Conservation (phyloP, 1,284 basidiomycete species). For the Heterobasidion irregulare region DNA sequence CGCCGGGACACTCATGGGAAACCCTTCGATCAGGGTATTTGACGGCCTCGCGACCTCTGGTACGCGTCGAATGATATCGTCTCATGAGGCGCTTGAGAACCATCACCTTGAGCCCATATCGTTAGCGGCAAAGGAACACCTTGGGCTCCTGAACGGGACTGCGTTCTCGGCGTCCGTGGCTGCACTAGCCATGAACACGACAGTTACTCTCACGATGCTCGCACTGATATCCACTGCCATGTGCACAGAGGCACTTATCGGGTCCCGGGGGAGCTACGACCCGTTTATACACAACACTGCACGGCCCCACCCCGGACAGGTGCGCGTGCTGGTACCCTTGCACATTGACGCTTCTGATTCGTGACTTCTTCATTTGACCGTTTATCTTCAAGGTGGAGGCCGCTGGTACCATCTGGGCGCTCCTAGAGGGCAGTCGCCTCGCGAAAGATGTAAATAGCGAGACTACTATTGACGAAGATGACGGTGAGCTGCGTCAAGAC, state of each 20-base stretch:
- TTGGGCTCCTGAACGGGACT: slow-evolving; percentile 78
- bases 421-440: slow-evolving; percentile 68
- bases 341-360: background rate
- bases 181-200: slow-evolving; percentile 61
- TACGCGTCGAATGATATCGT: slow-evolving; percentile 48
- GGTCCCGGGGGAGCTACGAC: slow-evolving; percentile 66
- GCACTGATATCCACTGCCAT: slow-evolving; percentile 77
- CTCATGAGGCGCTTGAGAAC: slow-evolving; percentile 56
- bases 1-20: slow-evolving; percentile 71
- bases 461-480: slow-evolving; percentile 59
- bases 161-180: slow-evolving; percentile 68
- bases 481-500: slow-evolving; percentile 65
- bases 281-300: slow-evolving; percentile 75
- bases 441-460: slow-evolving; percentile 58
- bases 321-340: slow-evolving; percentile 17
- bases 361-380: too few species aligned
- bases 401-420: slow-evolving; percentile 58
- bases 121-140: slow-evolving; percentile 76
- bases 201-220: slow-evolving; percentile 64
- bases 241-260: slow-evolving; percentile 77
- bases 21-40: slow-evolving; percentile 70
- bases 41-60: slow-evolving; percentile 45
- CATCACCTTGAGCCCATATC: slow-evolving; percentile 61
- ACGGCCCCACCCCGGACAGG: slow-evolving; percentile 84
- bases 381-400: slow-evolving; percentile 43